Conservation (phyloP, 2,329 filamentous ascomycete genomes). For the Colletotrichum sp. region DNA sequence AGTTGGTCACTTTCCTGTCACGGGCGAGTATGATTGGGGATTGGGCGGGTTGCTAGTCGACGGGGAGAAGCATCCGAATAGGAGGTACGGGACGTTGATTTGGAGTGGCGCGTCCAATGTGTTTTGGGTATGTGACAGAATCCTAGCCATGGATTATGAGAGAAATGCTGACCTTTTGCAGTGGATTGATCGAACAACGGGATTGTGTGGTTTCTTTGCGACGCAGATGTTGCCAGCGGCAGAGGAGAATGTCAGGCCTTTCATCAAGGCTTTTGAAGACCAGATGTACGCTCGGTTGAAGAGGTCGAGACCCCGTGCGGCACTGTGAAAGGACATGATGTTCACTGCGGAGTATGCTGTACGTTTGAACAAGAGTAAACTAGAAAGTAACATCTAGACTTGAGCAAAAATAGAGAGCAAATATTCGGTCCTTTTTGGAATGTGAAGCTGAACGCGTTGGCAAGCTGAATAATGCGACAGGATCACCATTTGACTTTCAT, state of each 20-base stretch:
- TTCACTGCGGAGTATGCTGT: rapidly evolving
- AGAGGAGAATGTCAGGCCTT: constrained; percentile 36
- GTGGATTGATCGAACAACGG: constrained; percentile 39
- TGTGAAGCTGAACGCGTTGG: neutral
- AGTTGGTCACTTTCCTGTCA: constrained; percentile 32
- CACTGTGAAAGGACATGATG: neutral
- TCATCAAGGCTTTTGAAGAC: constrained; percentile 41
- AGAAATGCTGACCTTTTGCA: neutral
- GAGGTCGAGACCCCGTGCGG: constrained; percentile 3
- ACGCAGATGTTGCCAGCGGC: constrained; percentile 47
- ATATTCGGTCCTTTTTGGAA: neutral
- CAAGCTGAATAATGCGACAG: neutral
- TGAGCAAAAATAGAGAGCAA: neutral
- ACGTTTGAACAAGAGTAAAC: rapidly evolving
- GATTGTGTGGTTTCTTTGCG: constrained; percentile 44
- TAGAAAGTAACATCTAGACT: neutral
- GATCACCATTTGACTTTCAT: neutral
- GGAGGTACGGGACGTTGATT: constrained; percentile 41
- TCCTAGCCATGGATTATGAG: rapidly evolving
- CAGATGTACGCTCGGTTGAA: constrained; percentile 39
- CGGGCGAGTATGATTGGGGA: constrained; percentile 44
- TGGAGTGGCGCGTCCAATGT: constrained; percentile 54
- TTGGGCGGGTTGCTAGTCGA: constrained; percentile 47
- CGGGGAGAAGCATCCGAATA: constrained; percentile 37
- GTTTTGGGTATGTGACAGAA: constrained; percentile 44